Conservation (phyloP, 768 basidiomycete species). For the Tylopilus cervinicoccineus region DNA sequence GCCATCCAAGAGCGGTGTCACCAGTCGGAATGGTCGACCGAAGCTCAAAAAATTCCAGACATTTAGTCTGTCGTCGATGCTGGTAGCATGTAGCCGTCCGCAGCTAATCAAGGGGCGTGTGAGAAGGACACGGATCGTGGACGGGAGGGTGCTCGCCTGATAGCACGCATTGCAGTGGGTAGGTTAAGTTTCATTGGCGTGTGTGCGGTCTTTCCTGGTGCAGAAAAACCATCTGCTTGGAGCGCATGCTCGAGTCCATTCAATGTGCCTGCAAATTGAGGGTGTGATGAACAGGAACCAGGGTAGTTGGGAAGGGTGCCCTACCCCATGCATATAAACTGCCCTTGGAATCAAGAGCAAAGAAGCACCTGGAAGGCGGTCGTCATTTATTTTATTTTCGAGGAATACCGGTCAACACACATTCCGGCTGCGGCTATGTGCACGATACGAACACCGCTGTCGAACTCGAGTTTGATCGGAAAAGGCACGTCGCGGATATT, state of each 20-base stretch:
- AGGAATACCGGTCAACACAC: conserved; percentile 38
- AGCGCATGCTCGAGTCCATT: conserved; percentile 43
- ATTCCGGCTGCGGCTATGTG: conserved; percentile 78
- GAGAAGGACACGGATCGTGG: conserved; percentile 4
- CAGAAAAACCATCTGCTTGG: conserved; percentile 52
- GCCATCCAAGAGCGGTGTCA: conserved; percentile 35
- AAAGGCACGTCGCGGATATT: conserved; percentile 46
- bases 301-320: background rate
- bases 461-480: conserved; percentile 58
- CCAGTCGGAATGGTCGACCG: conserved; percentile 71
- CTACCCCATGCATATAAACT: conserved; percentile 79
- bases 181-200: conserved; percentile 57
- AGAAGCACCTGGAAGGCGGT: conserved; percentile 76
- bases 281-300: conserved; percentile 4
- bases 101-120: conserved; percentile 45
- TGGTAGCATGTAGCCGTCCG: conserved; percentile 68
- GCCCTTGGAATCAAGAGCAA: conserved; percentile 77
- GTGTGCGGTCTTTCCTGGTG: conserved; percentile 44
- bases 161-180: conserved; percentile 53
- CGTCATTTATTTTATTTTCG: background rate
- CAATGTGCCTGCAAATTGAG: conserved; percentile 52
- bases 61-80: conserved; percentile 52
- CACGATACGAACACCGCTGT: conserved; percentile 58
- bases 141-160: conserved; percentile 47
- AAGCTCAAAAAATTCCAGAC: conserved; percentile 78